Evolutionary conservation across 192 early-diverging fungal species (phyloP), one percentile per base, ranked within the genome.

Genomic region (Backusella macrospora): DNA sequence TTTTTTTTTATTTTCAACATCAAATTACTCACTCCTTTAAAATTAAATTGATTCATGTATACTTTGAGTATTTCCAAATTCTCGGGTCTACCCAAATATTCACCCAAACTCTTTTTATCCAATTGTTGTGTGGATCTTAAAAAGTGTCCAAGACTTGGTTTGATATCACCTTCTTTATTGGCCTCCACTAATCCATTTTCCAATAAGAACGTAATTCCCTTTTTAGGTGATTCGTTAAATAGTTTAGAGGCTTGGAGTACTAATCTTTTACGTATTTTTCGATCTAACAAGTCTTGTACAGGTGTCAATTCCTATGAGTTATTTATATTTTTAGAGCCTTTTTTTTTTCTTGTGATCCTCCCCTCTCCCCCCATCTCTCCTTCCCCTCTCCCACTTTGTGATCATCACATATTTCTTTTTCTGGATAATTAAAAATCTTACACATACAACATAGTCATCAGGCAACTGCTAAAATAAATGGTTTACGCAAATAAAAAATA

Each of bases 171-270:
- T n/a, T 80, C 73, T 6, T 74, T 43, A 73, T 88, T 80, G 59
- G 83, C 26, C 39, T 75, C 62, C 71, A 86, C 73, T 42, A 86
- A 78, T 40, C 76, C 73, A 38, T 80, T 70, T 65, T 74, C 82
- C 70, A 80, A 38, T 68, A 97, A 81, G 73, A 91, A 98, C 8
- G 81, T 80, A 49, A 98, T 89, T 0, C 98, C 96, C 6, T 92
- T 89, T 78, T 95, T 97, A 5, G 95, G 91, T 64, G 84, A 90
- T 78, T 90, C 86, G 77, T 98, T 97, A 80, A 99, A 99, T 49
- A 90, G 78, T 38, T 85, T 81, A 6, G 93, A 92, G 4, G 93
- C 96, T 66, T 90, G 86, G 63, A 89, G 84, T 76, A 98, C 83
- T 1, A 93, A 80, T 16, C 91, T 87, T 81, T 99, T 99, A 69